Base-by-base conservation (phyloP, 2,329 filamentous ascomycete genomes). In the Acrocalymma vagum region DNA sequence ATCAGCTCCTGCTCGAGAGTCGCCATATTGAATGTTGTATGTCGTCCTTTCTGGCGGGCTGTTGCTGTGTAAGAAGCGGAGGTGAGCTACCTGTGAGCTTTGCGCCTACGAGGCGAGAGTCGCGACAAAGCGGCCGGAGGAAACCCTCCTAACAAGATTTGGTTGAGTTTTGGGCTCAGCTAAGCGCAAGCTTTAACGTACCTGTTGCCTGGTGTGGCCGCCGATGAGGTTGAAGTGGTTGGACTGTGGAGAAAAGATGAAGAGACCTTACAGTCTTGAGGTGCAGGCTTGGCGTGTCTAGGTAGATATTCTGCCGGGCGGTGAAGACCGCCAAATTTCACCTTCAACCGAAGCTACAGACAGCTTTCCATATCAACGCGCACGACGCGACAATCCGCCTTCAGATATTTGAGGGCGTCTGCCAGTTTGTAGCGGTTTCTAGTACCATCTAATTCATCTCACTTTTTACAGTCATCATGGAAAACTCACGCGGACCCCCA, bases 1-100 rank as follows among this genome's bases (percentile, higher is more conserved):
- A 97, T 79, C 9, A 99, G 82, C 69, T 97, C 93, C 63, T 97
- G 92, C 49, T 90, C 93, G 51, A 95, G 81, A 29, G 90, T 95
- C 68, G 93, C 90, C 91, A 96, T 70, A 27, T 29, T 56, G 43
- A 15, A 26, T n/a, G 28, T 32, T 34, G 26, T 29, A 10, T 34
- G 20, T 5, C 11, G 9, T 10, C 8, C 13, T 11, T 10, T 25
- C 13, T 6, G n/a, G 20, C 11, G n/a, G 25, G 31, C 9, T 14
- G 31, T 9, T 11, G 29, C 15, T 32, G 29, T 14, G 9, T 9
- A n/a, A 25, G 23, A 25, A n/a, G 16, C 15, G 10, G 8, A 18
- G 17, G 17, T 14, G 11, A 10, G 14, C 9, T 29, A 14, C 8
- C 16, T 11, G 14, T 5, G 13, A 26, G n/a, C n/a, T n/a, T n/a